A percentile compares a stretch with the other conserved stretches of the same genome.
phyloP scores from a whole-genome alignment of 345 rosid genomes.

The Arabidopsis arenosa region DNA sequence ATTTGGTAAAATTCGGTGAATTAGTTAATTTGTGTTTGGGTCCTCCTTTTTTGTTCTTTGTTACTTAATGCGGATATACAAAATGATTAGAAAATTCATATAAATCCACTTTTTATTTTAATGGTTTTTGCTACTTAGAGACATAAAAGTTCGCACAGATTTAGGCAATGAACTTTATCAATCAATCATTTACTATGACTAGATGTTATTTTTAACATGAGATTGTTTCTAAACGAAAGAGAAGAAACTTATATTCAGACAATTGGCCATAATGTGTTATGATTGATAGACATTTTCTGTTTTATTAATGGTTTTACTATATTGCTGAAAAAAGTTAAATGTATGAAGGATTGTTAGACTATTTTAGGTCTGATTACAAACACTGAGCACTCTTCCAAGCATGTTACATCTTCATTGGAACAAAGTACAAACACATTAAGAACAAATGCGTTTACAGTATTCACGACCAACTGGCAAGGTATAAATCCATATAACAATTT shows the following conservation, averaged over 20 bases:
- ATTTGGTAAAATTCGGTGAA: not conserved
- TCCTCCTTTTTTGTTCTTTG: not conserved
- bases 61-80: not conserved
- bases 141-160: not conserved
- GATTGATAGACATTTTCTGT: too few relatives aligned
- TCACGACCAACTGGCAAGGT: not conserved
- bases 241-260: too few relatives aligned
- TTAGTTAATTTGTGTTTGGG: not conserved
- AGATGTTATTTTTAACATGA: not conserved
- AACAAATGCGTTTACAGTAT: not conserved
- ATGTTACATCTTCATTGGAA: not conserved
- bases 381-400: not conserved
- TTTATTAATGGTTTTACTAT: too few relatives aligned
- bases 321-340: too few relatives aligned
- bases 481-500: too few relatives aligned
- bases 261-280: too few relatives aligned
- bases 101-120: not conserved
- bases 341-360: not conserved
- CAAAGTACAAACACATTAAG: not conserved
- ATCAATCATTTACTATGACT: not conserved
- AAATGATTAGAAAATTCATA: not conserved
- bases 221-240: too few relatives aligned
- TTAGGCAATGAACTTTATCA: not conserved
- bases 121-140: not conserved
- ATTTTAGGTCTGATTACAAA: not conserved